These are phyloP conservation scores for Leptodontidium sp. DNA, from an alignment of 2,329 filamentous ascomycete species.

Conservation along the genomic window DNA sequence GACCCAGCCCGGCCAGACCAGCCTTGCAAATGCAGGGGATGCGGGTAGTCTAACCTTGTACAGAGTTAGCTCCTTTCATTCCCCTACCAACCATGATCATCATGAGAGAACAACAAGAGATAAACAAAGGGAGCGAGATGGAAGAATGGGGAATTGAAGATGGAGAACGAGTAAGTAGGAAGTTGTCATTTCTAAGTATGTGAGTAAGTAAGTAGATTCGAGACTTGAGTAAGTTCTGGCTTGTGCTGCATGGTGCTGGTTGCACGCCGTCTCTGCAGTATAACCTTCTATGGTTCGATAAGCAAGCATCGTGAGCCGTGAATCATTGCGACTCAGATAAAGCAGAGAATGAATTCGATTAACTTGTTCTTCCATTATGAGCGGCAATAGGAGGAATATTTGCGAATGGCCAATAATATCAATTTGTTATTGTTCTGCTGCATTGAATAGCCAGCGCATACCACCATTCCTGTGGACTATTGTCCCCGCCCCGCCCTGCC, in stretches of 20 bases:
- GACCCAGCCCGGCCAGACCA: not conserved
- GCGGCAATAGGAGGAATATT: too few relatives aligned
- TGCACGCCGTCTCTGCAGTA: not conserved
- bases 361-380: not conserved
- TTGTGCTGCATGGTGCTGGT: not conserved
- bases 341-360: not conserved
- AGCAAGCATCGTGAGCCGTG: not conserved
- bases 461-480: not conserved
- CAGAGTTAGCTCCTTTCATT: not conserved
- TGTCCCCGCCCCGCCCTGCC: not conserved
- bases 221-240: not conserved
- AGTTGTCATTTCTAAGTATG: too few relatives aligned
- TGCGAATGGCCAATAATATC: too few relatives aligned
- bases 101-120: not conserved
- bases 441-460: slow-evolving; percentile 4
- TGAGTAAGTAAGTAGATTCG: too few relatives aligned
- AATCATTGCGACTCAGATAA: not conserved
- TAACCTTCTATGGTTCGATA: too few relatives aligned
- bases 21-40: not conserved
- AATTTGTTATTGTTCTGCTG: not conserved
- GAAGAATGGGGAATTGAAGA: not conserved
- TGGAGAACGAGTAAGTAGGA: not conserved
- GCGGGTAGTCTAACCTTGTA: slow-evolving; percentile 8
- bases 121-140: slow-evolving; percentile 3
- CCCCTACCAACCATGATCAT: not conserved